Evolutionary conservation across 2,329 filamentous ascomycete species (phyloP), one percentile per base, ranked within the genome.

Genomic region (Aphanocladium album): DNA sequence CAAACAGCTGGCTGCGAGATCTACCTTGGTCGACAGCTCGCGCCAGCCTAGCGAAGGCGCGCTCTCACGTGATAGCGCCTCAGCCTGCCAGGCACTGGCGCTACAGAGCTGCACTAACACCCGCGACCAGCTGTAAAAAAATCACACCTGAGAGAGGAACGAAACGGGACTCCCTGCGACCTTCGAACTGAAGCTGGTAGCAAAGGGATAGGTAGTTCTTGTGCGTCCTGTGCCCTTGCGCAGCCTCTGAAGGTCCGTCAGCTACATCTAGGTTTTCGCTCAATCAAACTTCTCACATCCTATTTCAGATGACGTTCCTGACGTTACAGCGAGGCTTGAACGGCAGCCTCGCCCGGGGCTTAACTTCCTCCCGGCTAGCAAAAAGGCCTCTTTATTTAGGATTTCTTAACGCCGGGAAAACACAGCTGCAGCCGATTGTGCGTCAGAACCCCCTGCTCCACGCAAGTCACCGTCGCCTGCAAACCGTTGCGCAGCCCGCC

Each of bases 381-480:
- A 45, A 39, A 17, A 8, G 19, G 19, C 14, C 21, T 25, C 19
- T 33, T 16, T 9, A 14, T 3, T 16, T 50, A 7, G 27, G 27
- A 25, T 25, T 17, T 17, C 49, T 14, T 19, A 37, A 45, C n/a
- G 21, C 25, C 27, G 17, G 6, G 17, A 54, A 45, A 19, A 25
- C 25, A 41, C 41, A 25, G 17, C 6, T 39, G 3, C 50, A 19
- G 12, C 21, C 33, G 23, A 27, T 27, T 49, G 14, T 49, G 8
- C 51, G 27, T 17, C 57, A 47, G 45, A 46, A 23, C 19, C 17
- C 25, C 4, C 12, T 17, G 17, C 23, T 49, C n/a, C 43, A 54
- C 17, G 41, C 39, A 16, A 62, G 55, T 57, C 45, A 55, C 65
- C 56, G 58, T 62, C 33, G 52, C 43, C 46, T 52, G 2, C 45